A percentile compares a stretch with the other conserved stretches of the same genome.
phyloP scores from a whole-genome alignment of 192 early-diverging fungal species.

The Phycomyces blakesleeanus region DNA sequence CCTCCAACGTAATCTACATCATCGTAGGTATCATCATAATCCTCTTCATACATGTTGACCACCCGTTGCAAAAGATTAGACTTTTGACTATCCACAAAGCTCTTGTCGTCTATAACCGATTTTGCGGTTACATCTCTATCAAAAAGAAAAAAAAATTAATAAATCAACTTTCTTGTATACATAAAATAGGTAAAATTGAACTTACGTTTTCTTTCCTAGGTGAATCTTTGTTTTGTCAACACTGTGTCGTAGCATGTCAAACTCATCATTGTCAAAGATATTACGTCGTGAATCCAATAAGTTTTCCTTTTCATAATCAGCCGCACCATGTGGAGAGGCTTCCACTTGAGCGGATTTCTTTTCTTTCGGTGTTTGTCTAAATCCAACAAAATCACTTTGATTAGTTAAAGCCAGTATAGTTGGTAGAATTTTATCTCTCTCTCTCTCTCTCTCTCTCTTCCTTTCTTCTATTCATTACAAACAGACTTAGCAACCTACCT shows the following conservation, averaged over 20 bases:
- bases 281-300: constrained; percentile 57
- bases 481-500: constrained; percentile 36
- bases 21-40: constrained; percentile 94
- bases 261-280: constrained; percentile 91
- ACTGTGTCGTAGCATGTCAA: constrained; percentile 77
- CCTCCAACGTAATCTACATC: constrained; percentile 57
- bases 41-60: constrained; percentile 72
- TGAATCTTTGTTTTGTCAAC: constrained; percentile 64
- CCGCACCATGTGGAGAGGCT: too few species aligned
- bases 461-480: too few species aligned
- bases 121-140: constrained; percentile 41
- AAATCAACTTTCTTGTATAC: too few species aligned
- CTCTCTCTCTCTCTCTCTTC: background rate
- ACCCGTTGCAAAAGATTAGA: constrained; percentile 42
- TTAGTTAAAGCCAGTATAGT: too few species aligned
- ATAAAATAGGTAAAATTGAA: background rate
- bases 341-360: background rate
- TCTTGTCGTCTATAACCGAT: constrained; percentile 51
- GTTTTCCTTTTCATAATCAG: background rate
- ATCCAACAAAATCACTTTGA: too few species aligned
- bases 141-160: too few species aligned
- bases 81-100: constrained; percentile 50
- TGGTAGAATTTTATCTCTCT: too few species aligned
- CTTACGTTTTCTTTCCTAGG: constrained; percentile 69
- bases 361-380: too few species aligned